These are phyloP conservation scores for Talaromyces sp. DNA, from an alignment of 2,329 filamentous ascomycete species.

Conservation along the genomic window DNA sequence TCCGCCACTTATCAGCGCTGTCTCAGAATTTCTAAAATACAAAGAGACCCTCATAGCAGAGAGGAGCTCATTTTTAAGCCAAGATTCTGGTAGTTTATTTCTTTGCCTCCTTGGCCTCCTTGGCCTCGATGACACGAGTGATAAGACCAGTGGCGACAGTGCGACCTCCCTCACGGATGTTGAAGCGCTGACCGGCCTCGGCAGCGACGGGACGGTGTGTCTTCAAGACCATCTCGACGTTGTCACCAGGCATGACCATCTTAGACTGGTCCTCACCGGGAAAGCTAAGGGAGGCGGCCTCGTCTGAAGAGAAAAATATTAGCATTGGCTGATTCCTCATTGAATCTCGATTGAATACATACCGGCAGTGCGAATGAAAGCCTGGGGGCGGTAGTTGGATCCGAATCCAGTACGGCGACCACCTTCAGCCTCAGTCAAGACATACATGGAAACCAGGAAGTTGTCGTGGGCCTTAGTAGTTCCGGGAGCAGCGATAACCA, in stretches of 20 bases:
- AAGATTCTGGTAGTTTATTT: slow-evolving; percentile 1
- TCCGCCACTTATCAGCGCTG: slow-evolving; percentile 30
- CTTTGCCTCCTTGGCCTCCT: slow-evolving; percentile 27
- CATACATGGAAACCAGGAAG: slow-evolving; percentile 95
- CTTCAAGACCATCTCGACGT: slow-evolving; percentile 91
- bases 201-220: slow-evolving; percentile 81
- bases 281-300: slow-evolving; percentile 74
- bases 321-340: background rate
- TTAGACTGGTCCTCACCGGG: slow-evolving; percentile 74
- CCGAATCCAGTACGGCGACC: slow-evolving; percentile 94
- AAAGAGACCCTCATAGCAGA: slow-evolving; percentile 4
- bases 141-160: slow-evolving; percentile 81
- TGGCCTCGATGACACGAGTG: slow-evolving; percentile 59
- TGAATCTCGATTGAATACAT: slow-evolving; percentile 39
- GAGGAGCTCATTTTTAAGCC: slow-evolving; percentile 11
- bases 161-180: slow-evolving; percentile 93
- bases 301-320: slow-evolving; percentile 40
- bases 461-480: slow-evolving; percentile 80
- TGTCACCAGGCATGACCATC: slow-evolving; percentile 97
- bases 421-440: slow-evolving; percentile 95
- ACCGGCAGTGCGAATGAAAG: slow-evolving; percentile 91
- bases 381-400: slow-evolving; percentile 94
- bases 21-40: slow-evolving; percentile 20
- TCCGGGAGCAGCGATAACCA: slow-evolving; percentile 85
- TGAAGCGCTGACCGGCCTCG: slow-evolving; percentile 92